Base-by-base conservation (phyloP, 331 rosid species). In the Quercus phellos region DNA sequence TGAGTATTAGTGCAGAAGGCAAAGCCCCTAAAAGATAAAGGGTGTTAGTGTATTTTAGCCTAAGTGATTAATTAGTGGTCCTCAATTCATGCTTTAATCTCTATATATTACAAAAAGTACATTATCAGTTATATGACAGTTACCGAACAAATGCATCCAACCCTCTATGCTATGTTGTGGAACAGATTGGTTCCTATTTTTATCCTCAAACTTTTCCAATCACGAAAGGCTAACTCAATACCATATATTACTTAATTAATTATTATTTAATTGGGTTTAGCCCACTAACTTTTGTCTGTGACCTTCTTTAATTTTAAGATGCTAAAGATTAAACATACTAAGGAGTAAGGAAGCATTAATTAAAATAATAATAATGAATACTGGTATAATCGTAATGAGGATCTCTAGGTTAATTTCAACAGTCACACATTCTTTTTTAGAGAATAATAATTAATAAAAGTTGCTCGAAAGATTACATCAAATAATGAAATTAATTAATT, bases 61-160 rank as follows among this genome's bases (percentile, higher is more conserved):
- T 0, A 35, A 9, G 53, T 46, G 16, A 10, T 46, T 46, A 46
- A 46, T 46, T 46, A 2, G 53, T 46, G 16, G 53, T 46, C 53
- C 17, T 13, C n/a, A 38, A 38, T 38, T 6, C 58, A 14, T 56
- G 29, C 24, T 73, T 67, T 38, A 58, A 58, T 38, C 46, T 38
- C 3, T 38, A 8, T 61, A 35, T 60, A 74, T 72, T 60, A 46
- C 16, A 46, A 51, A 24, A 34, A 3, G 32, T 5, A 18, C 12
- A 64, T 46, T 19, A 51, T 19, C 29, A 19, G 21, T 69, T 58
- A 35, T 64, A 78, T 50, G 79, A 80, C 74, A 67, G 55, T 71
- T 70, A 79, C 85, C 76, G 21, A 77, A 81, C 75, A 51, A 71
- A 74, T 11, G 60, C 78, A 82, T 68, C 77, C 61, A 7, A 74